Percentiles rank a stretch among this genome's conserved stretches.
Conservation (phyloP, 148 eudicot species). For the Fallopia convolvulus region DNA sequence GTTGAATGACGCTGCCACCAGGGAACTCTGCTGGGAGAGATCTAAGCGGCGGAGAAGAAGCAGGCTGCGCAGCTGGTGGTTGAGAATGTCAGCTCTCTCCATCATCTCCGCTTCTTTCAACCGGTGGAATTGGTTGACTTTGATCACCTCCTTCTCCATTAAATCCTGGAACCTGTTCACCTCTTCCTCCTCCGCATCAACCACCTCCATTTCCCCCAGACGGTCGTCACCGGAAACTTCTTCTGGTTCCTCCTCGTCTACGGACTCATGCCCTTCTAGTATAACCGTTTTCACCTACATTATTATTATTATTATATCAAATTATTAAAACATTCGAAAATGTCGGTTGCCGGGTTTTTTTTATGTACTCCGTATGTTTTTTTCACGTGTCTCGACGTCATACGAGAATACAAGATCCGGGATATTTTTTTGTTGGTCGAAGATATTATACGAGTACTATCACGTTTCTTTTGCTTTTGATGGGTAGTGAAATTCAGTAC, state of each 20-base stretch:
- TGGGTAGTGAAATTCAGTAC: no score
- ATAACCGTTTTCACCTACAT: not conserved
- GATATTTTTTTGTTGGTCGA: no score
- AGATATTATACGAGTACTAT: no score
- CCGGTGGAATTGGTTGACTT: not conserved
- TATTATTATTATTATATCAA: no score
- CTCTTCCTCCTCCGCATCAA: not conserved
- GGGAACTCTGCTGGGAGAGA: not conserved
- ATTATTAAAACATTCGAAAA: no score
- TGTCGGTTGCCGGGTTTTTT: no score
- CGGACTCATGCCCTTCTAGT: not conserved
- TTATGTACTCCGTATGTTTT: not conserved
- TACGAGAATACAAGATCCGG: no score
- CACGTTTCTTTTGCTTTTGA: no score
- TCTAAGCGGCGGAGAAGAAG: not conserved
- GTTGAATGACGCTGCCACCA: not conserved
- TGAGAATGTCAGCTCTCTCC: not conserved
- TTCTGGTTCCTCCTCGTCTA: not conserved
- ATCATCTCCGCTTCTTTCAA: slow-evolving; percentile 5
- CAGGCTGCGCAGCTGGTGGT: not conserved
- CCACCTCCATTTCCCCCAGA: not conserved
- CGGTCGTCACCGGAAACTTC: not conserved
- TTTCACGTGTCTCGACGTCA: not conserved
- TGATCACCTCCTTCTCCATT: not conserved
- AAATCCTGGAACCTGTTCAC: not conserved